Base-by-base conservation (phyloP, 2,329 filamentous ascomycete genomes). In the Hymenotorrendiella dingleyae region DNA sequence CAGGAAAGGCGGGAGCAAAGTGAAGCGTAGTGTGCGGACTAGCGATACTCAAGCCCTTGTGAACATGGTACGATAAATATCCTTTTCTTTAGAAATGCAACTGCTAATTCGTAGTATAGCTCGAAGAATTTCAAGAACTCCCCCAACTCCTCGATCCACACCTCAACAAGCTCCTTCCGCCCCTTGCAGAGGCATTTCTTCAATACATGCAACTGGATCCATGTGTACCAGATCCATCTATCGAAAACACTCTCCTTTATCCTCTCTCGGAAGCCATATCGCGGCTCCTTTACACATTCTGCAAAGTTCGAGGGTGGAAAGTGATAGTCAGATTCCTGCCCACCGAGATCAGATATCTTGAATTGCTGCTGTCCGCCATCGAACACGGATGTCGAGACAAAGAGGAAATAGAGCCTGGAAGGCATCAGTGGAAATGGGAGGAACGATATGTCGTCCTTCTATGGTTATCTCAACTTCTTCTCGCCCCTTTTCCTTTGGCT, bases 91-190 rank as follows among this genome's bases (percentile, higher is more conserved):
- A 33, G 23, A 21, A 36, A 22, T 1, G 19, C 42, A 54, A 57
- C 19, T 52, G 19, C 35, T 45, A 32, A 54, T 28, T 11, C 7
- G 29, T 21, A 9, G 26, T n/a, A 36, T 26, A 59, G 54, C 78
- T 98, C 37, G 89, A 96, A 54, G 81, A 85, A 2, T 98, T 97
- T 55, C 91, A 97, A 71, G 90, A 96, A 69, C 83, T 94, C 52
- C 93, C 93, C 14, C 93, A 98, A 62, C 74, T 97, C 28, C 76
- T 98, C 20, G 93, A 98, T 65, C 79, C 87, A 8, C 78, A 91
- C 62, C 73, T 98, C 30, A 80, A 84, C 38, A 74, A 68, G 50
- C 80, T 94, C 64, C 71, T 97, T 37, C 83, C 86, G 19, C 69
- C 77, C 29, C 71, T 97, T 26, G 80, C 87, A 20, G 74, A 82